A percentile compares a stretch with the other conserved stretches of the same genome.
Conservation (phyloP, 2,329 filamentous ascomycete genomes). For the Macrophomina pseudophaseolina region DNA sequence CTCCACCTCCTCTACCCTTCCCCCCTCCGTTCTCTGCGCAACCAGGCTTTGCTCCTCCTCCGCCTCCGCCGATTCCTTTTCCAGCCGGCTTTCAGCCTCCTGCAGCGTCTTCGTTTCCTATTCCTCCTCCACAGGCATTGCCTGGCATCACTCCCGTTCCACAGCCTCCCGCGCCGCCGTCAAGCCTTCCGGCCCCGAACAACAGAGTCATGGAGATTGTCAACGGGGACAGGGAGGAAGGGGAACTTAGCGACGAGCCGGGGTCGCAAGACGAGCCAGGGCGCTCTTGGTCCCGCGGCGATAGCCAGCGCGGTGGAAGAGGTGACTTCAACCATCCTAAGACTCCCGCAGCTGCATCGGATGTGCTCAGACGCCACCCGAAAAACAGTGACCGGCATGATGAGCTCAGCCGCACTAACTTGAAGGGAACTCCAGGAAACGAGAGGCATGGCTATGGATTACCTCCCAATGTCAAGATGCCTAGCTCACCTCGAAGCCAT, state of each 20-base stretch:
- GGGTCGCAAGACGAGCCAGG: slow-evolving; percentile 3
- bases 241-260: slow-evolving; percentile 74
- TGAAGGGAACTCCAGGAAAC: neutral
- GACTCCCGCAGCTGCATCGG: slow-evolving; percentile 3
- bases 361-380: neutral
- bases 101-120: slow-evolving; percentile 4
- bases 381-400: slow-evolving; percentile 7
- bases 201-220: slow-evolving; percentile 39
- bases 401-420: slow-evolving; percentile 21
- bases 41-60: slow-evolving; percentile 32
- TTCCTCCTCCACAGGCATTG: slow-evolving; percentile 9
- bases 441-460: slow-evolving; percentile 5
- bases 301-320: slow-evolving; percentile 4
- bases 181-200: slow-evolving; percentile 24
- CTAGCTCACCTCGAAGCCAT: slow-evolving; percentile 1
- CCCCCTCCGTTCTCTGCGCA: slow-evolving; percentile 37
- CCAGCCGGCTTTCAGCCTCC: slow-evolving; percentile 31
- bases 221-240: slow-evolving; percentile 67
- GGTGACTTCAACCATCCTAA: slow-evolving; percentile 20
- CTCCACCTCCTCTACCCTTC: slow-evolving; percentile 33
- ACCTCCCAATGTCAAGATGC: neutral
- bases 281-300: slow-evolving; percentile 12
- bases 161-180: slow-evolving; percentile 28
- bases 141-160: slow-evolving; percentile 9
- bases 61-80: slow-evolving; percentile 32